A percentile compares a stretch with the other conserved stretches of the same genome.
Conservation (phyloP, 2,329 filamentous ascomycete genomes). For the Madurella mycetomatis region DNA sequence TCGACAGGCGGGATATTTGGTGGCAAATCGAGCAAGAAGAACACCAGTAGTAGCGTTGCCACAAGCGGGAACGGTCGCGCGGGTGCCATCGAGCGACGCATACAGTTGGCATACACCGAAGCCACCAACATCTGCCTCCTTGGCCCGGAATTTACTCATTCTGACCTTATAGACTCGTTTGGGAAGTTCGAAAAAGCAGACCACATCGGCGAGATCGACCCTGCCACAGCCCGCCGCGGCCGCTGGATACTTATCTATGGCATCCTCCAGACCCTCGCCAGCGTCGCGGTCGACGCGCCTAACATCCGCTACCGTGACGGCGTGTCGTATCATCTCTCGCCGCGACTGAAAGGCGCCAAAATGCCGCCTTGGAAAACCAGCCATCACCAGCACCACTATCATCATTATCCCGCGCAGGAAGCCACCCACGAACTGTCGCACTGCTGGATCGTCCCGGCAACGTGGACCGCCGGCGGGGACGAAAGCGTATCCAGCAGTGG, state of each 20-base stretch:
- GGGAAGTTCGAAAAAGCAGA: constrained; percentile 54
- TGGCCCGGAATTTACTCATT: constrained; percentile 49
- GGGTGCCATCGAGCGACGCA: constrained; percentile 42
- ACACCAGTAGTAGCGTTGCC: constrained; percentile 23
- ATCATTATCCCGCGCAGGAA: constrained; percentile 28
- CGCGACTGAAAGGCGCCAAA: constrained; percentile 47
- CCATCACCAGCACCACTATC: constrained; percentile 11
- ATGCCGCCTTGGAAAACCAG: constrained; percentile 52
- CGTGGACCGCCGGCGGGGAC: constrained; percentile 33
- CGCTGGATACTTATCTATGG: constrained; percentile 60
- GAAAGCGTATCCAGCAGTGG: constrained; percentile 24
- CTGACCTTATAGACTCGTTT: constrained; percentile 52
- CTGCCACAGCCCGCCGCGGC: constrained; percentile 51
- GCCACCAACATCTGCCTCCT: constrained; percentile 56
- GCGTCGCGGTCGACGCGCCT: constrained; percentile 54
- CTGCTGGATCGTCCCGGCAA: constrained; percentile 46
- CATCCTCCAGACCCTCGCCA: constrained; percentile 55
- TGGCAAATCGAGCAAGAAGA: constrained; percentile 30
- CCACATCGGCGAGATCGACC: constrained; percentile 46
- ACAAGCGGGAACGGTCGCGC: constrained; percentile 19
- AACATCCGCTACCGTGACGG: constrained; percentile 47
- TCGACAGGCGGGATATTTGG: constrained; percentile 27
- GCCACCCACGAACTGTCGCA: constrained; percentile 48
- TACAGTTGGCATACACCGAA: constrained; percentile 55
- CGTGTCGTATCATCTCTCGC: constrained; percentile 55